A percentile compares a stretch with the other conserved stretches of the same genome.
These are phyloP conservation scores for Imleria badia DNA, from an alignment of 768 basidiomycete species.

Conservation along the genomic window DNA sequence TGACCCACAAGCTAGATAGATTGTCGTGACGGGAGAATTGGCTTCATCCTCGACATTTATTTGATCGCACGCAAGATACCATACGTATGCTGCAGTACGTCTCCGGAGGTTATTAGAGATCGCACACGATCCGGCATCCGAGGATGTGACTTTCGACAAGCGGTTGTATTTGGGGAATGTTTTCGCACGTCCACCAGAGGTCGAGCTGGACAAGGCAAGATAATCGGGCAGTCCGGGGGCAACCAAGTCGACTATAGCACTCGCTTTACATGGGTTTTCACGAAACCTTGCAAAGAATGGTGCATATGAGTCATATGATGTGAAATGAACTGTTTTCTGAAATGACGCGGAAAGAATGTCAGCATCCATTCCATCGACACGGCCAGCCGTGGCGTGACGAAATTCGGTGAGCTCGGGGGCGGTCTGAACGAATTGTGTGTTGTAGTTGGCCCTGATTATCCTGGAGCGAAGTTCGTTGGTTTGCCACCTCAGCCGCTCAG, in stretches of 20 bases:
- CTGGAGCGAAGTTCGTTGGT: neutral
- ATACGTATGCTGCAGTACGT: constrained; percentile 1
- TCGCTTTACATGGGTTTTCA: constrained; percentile 4
- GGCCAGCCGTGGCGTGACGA: neutral
- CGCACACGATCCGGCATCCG: neutral
- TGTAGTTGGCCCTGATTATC: constrained; percentile 1
- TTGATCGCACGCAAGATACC: neutral
- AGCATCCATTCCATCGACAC: neutral
- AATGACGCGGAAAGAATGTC: constrained; percentile 4
- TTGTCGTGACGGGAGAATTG: neutral
- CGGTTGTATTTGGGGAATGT: constrained; percentile 9
- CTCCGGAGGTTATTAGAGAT: neutral
- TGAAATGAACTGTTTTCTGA: constrained; percentile 7
- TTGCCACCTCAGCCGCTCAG: neutral
- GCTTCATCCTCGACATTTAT: neutral
- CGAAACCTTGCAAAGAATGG: constrained; percentile 10
- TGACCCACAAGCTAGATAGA: neutral
- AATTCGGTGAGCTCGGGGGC: neutral
- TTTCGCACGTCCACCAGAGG: constrained; percentile 16
- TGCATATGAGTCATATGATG: constrained; percentile 14
- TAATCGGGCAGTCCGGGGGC: constrained; percentile 19
- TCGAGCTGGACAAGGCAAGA: constrained; percentile 13
- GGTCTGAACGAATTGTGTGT: neutral
- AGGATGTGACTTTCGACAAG: neutral
- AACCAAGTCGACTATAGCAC: constrained; percentile 5